phyloP scores from a whole-genome alignment of 2,329 filamentous ascomycete species.

The Cytospora piceae region DNA sequence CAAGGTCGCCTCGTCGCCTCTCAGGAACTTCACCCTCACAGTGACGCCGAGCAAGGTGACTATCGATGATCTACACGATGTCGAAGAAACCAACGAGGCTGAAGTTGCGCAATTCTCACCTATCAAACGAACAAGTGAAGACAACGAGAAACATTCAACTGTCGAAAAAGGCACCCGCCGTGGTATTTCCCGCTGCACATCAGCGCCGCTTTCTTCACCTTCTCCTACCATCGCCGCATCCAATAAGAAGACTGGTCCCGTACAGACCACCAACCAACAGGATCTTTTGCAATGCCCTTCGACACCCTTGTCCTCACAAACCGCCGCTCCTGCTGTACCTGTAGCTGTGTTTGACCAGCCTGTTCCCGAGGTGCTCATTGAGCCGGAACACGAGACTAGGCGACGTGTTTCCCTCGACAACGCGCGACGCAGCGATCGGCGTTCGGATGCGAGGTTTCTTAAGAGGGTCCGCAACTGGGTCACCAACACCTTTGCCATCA shows the following conservation, averaged over 20 bases:
- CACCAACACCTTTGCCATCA: conserved; percentile 25
- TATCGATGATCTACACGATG: conserved; percentile 18
- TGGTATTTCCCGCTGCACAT: conserved; percentile 2
- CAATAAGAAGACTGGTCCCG: background rate
- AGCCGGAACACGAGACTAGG: conserved; percentile 37
- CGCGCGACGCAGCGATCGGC: conserved; percentile 36
- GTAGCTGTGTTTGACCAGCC: conserved; percentile 38
- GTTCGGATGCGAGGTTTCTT: conserved; percentile 28
- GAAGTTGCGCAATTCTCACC: background rate
- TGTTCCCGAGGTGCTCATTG: conserved; percentile 26
- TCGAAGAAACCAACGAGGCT: background rate
- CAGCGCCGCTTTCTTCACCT: background rate
- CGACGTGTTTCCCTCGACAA: conserved; percentile 38
- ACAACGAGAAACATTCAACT: background rate
- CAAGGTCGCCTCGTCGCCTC: conserved; percentile 36
- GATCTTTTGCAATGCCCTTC: conserved; percentile 1
- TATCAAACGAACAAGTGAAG: background rate
- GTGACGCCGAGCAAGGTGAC: conserved; percentile 35
- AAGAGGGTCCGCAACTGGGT: conserved; percentile 21
- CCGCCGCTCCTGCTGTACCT: background rate
- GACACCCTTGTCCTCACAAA: background rate
- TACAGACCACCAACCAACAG: conserved; percentile 2
- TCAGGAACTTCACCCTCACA: conserved; percentile 35
- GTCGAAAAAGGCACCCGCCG: background rate
- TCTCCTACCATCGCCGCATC: background rate